Evolutionary conservation across 2,329 filamentous ascomycete genomes (phyloP).

Genomic region (Aspergillus sp.): DNA sequence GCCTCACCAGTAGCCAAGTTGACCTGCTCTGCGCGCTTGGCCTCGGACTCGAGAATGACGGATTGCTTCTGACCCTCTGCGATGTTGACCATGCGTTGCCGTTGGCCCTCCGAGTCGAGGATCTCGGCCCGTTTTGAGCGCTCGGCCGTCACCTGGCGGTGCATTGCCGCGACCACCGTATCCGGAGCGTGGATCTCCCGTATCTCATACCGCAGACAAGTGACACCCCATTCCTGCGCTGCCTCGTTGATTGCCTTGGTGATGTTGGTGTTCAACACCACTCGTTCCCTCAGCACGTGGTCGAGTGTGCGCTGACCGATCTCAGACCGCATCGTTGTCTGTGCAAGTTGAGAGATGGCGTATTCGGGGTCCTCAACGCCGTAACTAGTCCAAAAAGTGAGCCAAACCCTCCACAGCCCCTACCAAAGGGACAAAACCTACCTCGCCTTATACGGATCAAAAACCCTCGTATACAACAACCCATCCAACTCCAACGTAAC

Average conservation of each 20-base stretch:
- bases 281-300: constrained; percentile 94
- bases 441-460: constrained; percentile 97
- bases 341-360: constrained; percentile 92
- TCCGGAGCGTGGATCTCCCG: constrained; percentile 94
- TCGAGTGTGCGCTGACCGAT: constrained; percentile 95
- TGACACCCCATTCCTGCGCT: constrained; percentile 91
- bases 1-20: constrained; percentile 95
- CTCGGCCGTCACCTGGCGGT: constrained; percentile 94
- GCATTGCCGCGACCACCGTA: constrained; percentile 93
- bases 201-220: constrained; percentile 95
- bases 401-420: constrained; percentile 1
- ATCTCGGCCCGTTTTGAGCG: constrained; percentile 97
- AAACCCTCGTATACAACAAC: constrained; percentile 88
- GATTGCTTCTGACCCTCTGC: constrained; percentile 95
- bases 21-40: constrained; percentile 93
- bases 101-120: constrained; percentile 90
- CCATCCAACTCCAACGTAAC: constrained; percentile 94
- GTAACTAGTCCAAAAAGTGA: constrained; percentile 52
- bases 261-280: constrained; percentile 93
- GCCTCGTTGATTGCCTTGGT: constrained; percentile 98
- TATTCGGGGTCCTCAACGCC: constrained; percentile 98
- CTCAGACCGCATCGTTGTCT: constrained; percentile 98
- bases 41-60: constrained; percentile 94
- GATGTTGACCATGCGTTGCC: constrained; percentile 97
- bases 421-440: constrained; percentile 35